Conservation (phyloP, 768 basidiomycete species). For the Boletus subcaerulescens region DNA sequence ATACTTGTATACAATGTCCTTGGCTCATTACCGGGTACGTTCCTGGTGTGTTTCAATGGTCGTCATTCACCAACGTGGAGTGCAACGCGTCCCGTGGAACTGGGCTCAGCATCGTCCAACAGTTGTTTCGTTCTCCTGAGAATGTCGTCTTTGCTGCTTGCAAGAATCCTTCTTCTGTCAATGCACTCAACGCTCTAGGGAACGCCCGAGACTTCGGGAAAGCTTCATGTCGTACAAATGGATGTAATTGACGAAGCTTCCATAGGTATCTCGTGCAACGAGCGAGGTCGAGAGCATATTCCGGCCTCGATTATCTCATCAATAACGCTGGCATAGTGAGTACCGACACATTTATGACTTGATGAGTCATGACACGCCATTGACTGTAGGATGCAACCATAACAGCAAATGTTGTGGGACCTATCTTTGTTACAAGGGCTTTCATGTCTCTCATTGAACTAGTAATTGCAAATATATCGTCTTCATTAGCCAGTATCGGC, state of each 20-base stretch:
- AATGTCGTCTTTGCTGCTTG: slow-evolving; percentile 11
- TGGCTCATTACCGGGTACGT: slow-evolving; percentile 13
- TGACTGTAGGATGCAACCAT: slow-evolving; percentile 19
- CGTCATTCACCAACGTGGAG: background rate
- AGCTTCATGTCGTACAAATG: slow-evolving; percentile 31
- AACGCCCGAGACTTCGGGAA: background rate
- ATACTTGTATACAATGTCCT: background rate
- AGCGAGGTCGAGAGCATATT: slow-evolving; percentile 18
- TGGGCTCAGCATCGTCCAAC: slow-evolving; percentile 5
- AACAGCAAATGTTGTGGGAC: slow-evolving; percentile 32
- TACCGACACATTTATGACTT: background rate
- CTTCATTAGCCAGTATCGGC: slow-evolving; percentile 34
- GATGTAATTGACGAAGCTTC: slow-evolving; percentile 31
- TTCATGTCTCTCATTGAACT: slow-evolving; percentile 36
- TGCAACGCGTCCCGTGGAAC: slow-evolving; percentile 8
- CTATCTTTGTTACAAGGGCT: slow-evolving; percentile 33
- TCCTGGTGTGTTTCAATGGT: background rate
- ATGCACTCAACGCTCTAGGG: background rate
- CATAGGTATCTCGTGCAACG: slow-evolving; percentile 20
- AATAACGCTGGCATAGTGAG: slow-evolving; percentile 40
- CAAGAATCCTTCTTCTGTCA: background rate
- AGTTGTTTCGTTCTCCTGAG: background rate
- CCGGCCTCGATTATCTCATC: slow-evolving; percentile 38
- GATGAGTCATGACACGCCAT: slow-evolving; percentile 27
- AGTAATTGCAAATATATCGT: slow-evolving; percentile 30